Base-by-base conservation (phyloP, 2,329 filamentous ascomycete species). In the Lasiodiplodia sp. region DNA sequence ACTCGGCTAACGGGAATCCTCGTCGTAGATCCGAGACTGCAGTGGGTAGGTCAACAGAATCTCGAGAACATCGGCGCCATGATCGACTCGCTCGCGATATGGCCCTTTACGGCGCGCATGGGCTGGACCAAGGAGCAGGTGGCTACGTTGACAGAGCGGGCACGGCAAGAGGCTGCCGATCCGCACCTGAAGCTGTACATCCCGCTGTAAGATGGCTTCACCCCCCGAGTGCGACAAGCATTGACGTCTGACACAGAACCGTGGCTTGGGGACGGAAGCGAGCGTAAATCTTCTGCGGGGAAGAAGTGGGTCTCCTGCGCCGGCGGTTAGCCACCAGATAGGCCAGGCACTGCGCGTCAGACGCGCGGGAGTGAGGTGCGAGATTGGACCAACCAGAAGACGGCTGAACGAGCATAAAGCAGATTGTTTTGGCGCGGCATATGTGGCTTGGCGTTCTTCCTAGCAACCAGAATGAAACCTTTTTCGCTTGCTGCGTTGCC, bases 81-180 rank as follows among this genome's bases (percentile, higher is more conserved):
- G 67, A 72, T 80, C 14, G 77, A 79, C 25, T 80, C 78, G 12
- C 73, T 77, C 16, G 75, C 77, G 10, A 71, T 79, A 14, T 80
- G 78, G 78, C 76, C 78, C 1, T 77, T 80, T 44, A 79, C 75
- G 10, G 71, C 76, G 44, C 70, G 72, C 49, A 73, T 78, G 38
- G 75, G 75, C 14, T 78, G 73, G 77, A 75, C 75, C 28, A 71
- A 70, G 31, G 74, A 75, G 18, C 71, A 77, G 60, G 78, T 78
- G 16, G 70, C 73, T 10, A 68, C 71, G 21, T 72, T 80, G 49
- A 78, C 75, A 18, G 63, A 68, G 16, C 73, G 72, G 16, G 75
- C 78, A 28, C 74, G 76, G 25, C 53, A 37, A 4, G 78, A 80
- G 70, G 68, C 78, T 4, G 71, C 69, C 49, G 73, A 78, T 63